These are phyloP conservation scores for Boletus rubroflammeus DNA, from an alignment of 768 basidiomycete genomes.

Conservation along the genomic window DNA sequence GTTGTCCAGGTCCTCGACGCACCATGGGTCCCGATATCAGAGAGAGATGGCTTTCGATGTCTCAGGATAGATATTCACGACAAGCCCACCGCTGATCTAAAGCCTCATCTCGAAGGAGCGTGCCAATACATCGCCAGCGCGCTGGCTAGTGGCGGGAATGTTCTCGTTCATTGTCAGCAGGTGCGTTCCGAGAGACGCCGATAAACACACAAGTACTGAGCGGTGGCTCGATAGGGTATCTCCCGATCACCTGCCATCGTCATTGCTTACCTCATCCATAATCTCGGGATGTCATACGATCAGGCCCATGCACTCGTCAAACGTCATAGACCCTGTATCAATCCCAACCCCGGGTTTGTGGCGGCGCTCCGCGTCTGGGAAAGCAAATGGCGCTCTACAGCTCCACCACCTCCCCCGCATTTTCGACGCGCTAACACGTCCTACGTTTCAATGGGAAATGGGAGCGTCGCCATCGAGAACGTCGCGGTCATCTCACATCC, in stretches of 20 bases:
- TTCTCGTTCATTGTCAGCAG: conserved; percentile 82
- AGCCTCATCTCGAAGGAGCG: conserved; percentile 63
- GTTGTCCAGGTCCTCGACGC: conserved; percentile 66
- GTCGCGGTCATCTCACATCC: neutral
- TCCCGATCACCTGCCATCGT: conserved; percentile 76
- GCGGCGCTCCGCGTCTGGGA: conserved; percentile 59
- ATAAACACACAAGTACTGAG: neutral
- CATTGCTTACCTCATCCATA: conserved; percentile 78
- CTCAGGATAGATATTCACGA: conserved; percentile 71
- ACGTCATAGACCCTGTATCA: conserved; percentile 65
- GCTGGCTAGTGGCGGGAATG: conserved; percentile 56
- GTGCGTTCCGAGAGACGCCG: conserved; percentile 35
- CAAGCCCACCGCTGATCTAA: conserved; percentile 55
- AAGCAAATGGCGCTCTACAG: conserved; percentile 25
- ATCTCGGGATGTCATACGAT: conserved; percentile 70
- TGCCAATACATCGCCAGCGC: conserved; percentile 64
- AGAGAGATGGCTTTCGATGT: conserved; percentile 46
- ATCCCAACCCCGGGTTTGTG: conserved; percentile 78
- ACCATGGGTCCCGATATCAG: conserved; percentile 53
- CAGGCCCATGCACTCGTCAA: conserved; percentile 57
- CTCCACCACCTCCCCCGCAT: conserved; percentile 16
- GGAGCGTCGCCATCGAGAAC: neutral
- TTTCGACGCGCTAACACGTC: conserved; percentile 31
- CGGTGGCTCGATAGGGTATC: conserved; percentile 49
- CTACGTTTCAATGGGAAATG: conserved; percentile 6